Evolutionary conservation across 305 asterid genomes (phyloP).

Genomic region (Rubia balearica): DNA sequence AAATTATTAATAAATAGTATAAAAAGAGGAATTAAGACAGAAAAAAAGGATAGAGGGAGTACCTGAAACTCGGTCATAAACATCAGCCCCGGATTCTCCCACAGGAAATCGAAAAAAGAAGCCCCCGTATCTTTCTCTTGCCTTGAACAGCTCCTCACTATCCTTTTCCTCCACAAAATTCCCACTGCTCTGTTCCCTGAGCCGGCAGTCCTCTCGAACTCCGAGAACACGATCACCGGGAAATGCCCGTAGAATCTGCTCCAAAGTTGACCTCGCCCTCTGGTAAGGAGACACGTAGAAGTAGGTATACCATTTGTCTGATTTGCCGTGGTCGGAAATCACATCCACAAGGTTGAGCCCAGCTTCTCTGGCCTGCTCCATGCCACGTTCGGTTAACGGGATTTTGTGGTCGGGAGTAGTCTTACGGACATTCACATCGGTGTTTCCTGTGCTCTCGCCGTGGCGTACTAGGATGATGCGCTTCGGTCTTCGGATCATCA

Average conservation of each 20-base stretch:
- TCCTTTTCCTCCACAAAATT: constrained; percentile 46
- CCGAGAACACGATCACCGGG: constrained; percentile 54
- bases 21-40: too few species aligned
- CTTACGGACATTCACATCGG: constrained; percentile 40
- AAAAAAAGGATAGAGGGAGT: too few species aligned
- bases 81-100: constrained; percentile 87
- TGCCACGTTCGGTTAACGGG: constrained; percentile 49
- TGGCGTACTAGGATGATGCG: constrained; percentile 80
- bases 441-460: constrained; percentile 68
- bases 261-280: constrained; percentile 53
- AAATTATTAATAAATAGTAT: too few species aligned
- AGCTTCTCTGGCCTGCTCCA: constrained; percentile 47
- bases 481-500: constrained; percentile 31
- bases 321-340: constrained; percentile 37
- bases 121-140: constrained; percentile 51
- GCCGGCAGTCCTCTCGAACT: constrained; percentile 62
- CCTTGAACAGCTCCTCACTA: constrained; percentile 43
- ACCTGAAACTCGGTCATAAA: constrained; percentile 80
- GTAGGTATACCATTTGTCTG: constrained; percentile 44
- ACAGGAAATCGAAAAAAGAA: constrained; percentile 71
- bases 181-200: constrained; percentile 78
- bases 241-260: constrained; percentile 57
- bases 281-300: constrained; percentile 68
- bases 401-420: constrained; percentile 56
- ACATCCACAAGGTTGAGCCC: constrained; percentile 43